phyloP scores from a whole-genome alignment of 139 green algal species.

The Nannochloris sp. region DNA sequence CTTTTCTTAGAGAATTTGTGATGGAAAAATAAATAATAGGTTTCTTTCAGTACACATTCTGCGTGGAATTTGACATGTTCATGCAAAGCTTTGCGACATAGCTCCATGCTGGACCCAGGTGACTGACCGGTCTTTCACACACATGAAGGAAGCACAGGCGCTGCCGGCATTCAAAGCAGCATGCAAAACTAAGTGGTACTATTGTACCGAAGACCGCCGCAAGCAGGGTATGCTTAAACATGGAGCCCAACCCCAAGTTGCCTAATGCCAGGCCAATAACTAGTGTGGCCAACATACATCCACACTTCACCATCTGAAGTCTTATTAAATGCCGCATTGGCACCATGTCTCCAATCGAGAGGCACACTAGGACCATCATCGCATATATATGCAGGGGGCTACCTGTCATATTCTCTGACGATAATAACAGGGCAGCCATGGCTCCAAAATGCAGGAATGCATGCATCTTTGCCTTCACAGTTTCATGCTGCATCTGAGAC shows the following conservation, averaged over 20 bases:
- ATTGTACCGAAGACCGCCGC: no score
- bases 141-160: no score
- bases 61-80: no score
- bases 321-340: slow-evolving; percentile 15
- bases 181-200: no score
- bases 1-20: no score
- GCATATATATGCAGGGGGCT: slow-evolving; percentile 11
- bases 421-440: slow-evolving; percentile 20
- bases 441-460: slow-evolving; percentile 16
- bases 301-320: slow-evolving; percentile 17
- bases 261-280: neutral
- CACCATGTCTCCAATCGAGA: slow-evolving; percentile 17
- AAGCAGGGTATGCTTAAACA: neutral
- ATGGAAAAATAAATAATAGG: no score
- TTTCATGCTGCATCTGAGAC: slow-evolving; percentile 19
- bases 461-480: slow-evolving; percentile 17
- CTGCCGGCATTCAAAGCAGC: no score
- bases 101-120: no score
- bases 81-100: no score
- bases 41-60: no score
- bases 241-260: neutral
- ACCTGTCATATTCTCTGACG: slow-evolving; percentile 10
- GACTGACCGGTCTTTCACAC: no score
- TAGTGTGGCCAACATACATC: slow-evolving; percentile 18
- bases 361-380: slow-evolving; percentile 5